Conservation (phyloP, 139 green algal species). For the Picochlorum costavermella region DNA sequence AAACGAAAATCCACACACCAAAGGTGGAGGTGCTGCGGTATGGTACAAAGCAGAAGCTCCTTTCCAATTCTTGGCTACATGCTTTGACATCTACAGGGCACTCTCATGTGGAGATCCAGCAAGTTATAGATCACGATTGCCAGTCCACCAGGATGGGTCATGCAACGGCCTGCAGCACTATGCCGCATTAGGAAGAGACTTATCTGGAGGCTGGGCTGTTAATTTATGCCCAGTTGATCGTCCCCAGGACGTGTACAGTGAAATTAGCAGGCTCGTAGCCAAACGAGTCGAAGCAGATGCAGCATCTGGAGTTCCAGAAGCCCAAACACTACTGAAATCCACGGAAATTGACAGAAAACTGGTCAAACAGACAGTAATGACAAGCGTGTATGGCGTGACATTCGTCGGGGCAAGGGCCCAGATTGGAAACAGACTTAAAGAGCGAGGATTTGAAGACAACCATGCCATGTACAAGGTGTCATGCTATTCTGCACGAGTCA, state of each 20-base stretch:
- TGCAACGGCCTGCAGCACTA: slow-evolving; percentile 99
- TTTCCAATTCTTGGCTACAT: slow-evolving; percentile 86
- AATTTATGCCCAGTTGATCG: slow-evolving; percentile 69
- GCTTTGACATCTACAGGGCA: slow-evolving; percentile 71
- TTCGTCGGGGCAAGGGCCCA: slow-evolving; percentile 82
- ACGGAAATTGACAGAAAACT: slow-evolving; percentile 88
- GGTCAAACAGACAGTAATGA: slow-evolving; percentile 99
- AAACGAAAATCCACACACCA: slow-evolving; percentile 13
- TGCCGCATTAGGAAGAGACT: slow-evolving; percentile 81
- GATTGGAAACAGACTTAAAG: slow-evolving; percentile 67
- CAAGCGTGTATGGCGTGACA: slow-evolving; percentile 95
- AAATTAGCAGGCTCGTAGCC: slow-evolving; percentile 43
- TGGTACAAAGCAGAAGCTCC: slow-evolving; percentile 81
- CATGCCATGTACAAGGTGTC: slow-evolving; percentile 38
- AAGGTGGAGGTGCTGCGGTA: slow-evolving; percentile 33
- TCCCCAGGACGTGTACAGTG: slow-evolving; percentile 82
- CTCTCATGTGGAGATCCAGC: slow-evolving; percentile 49
- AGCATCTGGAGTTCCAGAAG: slow-evolving; percentile 17
- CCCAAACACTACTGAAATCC: slow-evolving; percentile 23
- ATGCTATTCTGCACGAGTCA: slow-evolving; percentile 67
- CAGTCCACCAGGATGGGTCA: slow-evolving; percentile 87
- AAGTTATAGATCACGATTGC: slow-evolving; percentile 58
- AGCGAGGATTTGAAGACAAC: slow-evolving; percentile 57
- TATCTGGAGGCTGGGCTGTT: slow-evolving; percentile 58
- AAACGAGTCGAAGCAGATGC: slow-evolving; percentile 35